phyloP scores from a whole-genome alignment of 78 protist species.

The Creolimax fragrantissima region DNA sequence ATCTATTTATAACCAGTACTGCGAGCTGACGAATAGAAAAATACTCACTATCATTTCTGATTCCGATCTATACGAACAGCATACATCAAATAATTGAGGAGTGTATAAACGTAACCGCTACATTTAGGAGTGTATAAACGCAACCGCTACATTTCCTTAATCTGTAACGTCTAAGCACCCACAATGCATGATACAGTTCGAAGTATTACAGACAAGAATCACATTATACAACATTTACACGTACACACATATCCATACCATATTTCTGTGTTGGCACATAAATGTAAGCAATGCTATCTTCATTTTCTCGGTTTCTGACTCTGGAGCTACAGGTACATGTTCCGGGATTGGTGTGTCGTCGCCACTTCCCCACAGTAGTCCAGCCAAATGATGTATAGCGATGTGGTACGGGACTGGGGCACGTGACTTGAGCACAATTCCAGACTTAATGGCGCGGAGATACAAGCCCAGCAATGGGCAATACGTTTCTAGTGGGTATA shows the following conservation, averaged over 20 bases:
- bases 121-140: neutral
- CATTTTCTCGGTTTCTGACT: neutral
- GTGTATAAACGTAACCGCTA: neutral
- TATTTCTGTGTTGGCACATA: neutral
- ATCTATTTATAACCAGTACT: no score
- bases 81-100: neutral
- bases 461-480: neutral
- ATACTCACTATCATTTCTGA: no score
- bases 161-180: neutral
- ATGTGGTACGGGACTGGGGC: neutral
- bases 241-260: no score
- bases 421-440: neutral
- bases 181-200: neutral
- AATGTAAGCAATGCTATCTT: neutral
- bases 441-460: neutral
- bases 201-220: neutral
- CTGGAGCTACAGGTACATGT: neutral
- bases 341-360: neutral
- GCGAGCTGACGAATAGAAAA: no score
- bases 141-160: neutral
- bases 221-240: no score
- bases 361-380: neutral
- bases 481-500: neutral
- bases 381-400: neutral
- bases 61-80: no score